A percentile compares a stretch with the other conserved stretches of the same genome.
These are phyloP conservation scores for Erodium texanum DNA, from an alignment of 441 rosid genomes.

Conservation along the genomic window DNA sequence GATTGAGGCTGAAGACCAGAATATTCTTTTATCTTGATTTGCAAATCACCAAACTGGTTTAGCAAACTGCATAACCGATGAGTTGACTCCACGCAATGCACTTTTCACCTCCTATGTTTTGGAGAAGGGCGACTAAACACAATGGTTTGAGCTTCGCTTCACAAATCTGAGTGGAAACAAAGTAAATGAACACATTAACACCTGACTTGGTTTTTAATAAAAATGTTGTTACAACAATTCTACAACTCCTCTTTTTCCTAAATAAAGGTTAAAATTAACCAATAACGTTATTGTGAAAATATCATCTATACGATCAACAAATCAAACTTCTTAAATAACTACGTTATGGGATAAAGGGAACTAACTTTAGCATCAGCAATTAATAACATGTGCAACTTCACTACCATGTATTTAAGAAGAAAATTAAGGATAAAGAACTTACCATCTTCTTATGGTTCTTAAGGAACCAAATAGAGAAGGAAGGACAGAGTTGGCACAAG, in stretches of 20 bases:
- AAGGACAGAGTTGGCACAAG: conserved; percentile 21
- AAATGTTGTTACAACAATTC: no score
- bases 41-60: conserved; percentile 62
- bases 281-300: not conserved
- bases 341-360: not conserved
- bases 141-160: conserved; percentile 64
- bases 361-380: not conserved
- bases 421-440: conserved; percentile 20
- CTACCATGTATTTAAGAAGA: not conserved
- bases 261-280: not conserved
- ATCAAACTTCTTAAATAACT: not conserved
- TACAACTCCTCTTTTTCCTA: not conserved
- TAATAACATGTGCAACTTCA: not conserved
- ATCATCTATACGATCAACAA: not conserved
- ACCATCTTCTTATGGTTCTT: conserved; percentile 74
- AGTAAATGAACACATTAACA: no score
- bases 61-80: conserved; percentile 71
- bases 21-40: conserved; percentile 75
- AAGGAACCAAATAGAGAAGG: conserved; percentile 52
- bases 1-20: conserved; percentile 80
- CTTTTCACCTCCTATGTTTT: conserved; percentile 65
- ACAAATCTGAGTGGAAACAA: conserved; percentile 45
- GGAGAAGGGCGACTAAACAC: conserved; percentile 67
- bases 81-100: conserved; percentile 74
- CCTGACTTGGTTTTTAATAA: no score